phyloP scores from a whole-genome alignment of 2,329 filamentous ascomycete species.

The Xylariaceae sp. region DNA sequence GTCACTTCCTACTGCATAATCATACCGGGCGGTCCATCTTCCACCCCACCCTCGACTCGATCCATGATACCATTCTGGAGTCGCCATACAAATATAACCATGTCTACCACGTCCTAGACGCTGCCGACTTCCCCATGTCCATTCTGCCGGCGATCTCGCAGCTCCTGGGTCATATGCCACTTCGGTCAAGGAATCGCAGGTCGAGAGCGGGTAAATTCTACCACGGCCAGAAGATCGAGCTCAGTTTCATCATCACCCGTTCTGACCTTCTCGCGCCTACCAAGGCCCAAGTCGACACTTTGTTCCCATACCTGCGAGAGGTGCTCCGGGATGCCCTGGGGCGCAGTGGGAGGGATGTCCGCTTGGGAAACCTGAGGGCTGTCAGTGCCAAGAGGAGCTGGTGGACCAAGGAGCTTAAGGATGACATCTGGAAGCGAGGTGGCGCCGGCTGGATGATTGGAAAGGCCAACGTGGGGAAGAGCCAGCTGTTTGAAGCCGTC shows the following conservation, averaged over 20 bases:
- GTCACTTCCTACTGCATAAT: constrained; percentile 75
- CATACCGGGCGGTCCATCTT: constrained; percentile 62
- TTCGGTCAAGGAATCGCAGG: constrained; percentile 75
- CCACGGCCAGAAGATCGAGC: constrained; percentile 61
- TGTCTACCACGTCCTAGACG: constrained; percentile 91
- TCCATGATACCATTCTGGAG: constrained; percentile 77
- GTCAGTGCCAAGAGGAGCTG: constrained; percentile 81
- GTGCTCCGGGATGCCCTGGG: constrained; percentile 73
- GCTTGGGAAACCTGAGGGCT: constrained; percentile 79
- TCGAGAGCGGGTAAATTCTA: constrained; percentile 60
- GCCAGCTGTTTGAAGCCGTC: constrained; percentile 77
- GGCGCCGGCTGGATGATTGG: constrained; percentile 93
- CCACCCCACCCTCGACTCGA: constrained; percentile 73
- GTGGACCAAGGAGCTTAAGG: constrained; percentile 84
- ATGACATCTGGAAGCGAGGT: constrained; percentile 75
- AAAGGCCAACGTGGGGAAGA: constrained; percentile 98
- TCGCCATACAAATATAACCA: constrained; percentile 88
- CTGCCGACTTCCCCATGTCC: constrained; percentile 94
- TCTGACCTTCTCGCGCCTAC: constrained; percentile 78
- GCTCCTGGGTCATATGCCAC: constrained; percentile 61
- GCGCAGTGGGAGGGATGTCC: constrained; percentile 55
- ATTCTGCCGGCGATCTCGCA: constrained; percentile 69
- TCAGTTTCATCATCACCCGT: constrained; percentile 87
- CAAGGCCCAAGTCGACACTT: constrained; percentile 72
- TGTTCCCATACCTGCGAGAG: constrained; percentile 79